These are phyloP conservation scores for Hypoxylon sp. DNA, from an alignment of 2,329 filamentous ascomycete genomes.

Conservation along the genomic window DNA sequence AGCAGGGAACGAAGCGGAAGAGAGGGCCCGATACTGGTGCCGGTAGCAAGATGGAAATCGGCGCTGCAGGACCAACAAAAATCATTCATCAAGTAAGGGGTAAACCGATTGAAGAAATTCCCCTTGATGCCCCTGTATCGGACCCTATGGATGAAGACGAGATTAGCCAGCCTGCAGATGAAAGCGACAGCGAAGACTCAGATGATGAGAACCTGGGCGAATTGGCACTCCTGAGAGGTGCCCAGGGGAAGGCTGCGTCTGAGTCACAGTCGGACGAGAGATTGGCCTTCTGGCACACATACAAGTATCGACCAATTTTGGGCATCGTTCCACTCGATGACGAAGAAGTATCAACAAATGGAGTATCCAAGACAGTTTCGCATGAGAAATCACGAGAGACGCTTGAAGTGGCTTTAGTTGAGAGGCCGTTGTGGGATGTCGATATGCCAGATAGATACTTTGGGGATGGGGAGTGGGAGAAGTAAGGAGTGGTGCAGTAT, in stretches of 20 bases:
- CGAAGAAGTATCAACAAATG: constrained; percentile 51
- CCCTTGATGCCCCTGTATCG: constrained; percentile 47
- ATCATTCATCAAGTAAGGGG: constrained; percentile 47
- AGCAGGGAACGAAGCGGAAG: constrained; percentile 68
- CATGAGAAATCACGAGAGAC: constrained; percentile 51
- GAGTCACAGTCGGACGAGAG: constrained; percentile 42
- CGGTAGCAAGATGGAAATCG: constrained; percentile 66
- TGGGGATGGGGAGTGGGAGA: constrained; percentile 69
- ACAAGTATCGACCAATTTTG: constrained; percentile 94
- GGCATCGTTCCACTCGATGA: constrained; percentile 70
- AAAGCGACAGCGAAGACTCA: constrained; percentile 55
- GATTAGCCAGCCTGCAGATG: constrained; percentile 49
- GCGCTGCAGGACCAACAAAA: constrained; percentile 55
- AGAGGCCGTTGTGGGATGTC: constrained; percentile 87
- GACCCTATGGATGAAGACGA: constrained; percentile 54
- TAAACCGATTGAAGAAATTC: constrained; percentile 48
- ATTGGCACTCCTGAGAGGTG: constrained; percentile 51
- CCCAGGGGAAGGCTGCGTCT: constrained; percentile 50
- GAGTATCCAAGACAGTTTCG: constrained; percentile 24
- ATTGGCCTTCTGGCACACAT: constrained; percentile 80
- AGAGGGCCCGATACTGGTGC: constrained; percentile 67
- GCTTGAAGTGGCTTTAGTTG: constrained; percentile 88
- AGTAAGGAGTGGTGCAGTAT: constrained; percentile 46
- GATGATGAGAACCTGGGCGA: constrained; percentile 56
- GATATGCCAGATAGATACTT: constrained; percentile 81